Conservation (phyloP, 345 rosid genomes). For the Melaleuca alternifolia region DNA sequence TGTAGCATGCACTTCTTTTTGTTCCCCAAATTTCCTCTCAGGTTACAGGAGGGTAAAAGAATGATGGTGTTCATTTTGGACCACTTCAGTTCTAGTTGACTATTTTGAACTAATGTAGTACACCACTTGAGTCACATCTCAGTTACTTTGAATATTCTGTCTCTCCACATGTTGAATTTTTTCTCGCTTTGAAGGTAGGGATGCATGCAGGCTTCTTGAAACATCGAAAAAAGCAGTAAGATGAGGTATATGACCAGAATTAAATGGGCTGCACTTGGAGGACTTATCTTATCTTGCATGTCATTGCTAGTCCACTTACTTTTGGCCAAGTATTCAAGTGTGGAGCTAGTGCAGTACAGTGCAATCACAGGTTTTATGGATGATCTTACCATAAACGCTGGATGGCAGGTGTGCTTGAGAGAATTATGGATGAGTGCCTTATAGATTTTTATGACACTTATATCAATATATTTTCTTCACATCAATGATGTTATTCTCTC, state of each 20-base stretch:
- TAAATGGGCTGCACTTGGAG: conserved; percentile 78
- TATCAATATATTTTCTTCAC: not conserved
- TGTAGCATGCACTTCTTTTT: not conserved
- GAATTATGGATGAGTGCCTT: not conserved
- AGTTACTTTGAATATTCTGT: not conserved
- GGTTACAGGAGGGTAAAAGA: not conserved
- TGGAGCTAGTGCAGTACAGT: conserved; percentile 37
- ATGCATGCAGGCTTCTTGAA: conserved; percentile 5
- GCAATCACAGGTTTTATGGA: conserved; percentile 42
- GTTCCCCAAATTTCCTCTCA: not conserved
- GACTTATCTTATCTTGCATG: conserved; percentile 58
- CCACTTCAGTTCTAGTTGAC: not conserved
- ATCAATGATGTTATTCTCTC: not conserved
- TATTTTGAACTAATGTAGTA: not conserved
- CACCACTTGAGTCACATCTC: not conserved
- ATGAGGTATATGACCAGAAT: conserved; percentile 84
- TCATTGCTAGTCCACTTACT: conserved; percentile 78
- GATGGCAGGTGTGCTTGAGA: conserved; percentile 25
- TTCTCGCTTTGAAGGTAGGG: not conserved
- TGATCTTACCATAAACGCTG: conserved; percentile 31
- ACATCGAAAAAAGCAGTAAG: not conserved
- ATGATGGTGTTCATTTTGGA: not conserved
- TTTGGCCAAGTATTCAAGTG: conserved; percentile 56
- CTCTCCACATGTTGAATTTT: not conserved
- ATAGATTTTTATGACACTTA: not conserved